Base-by-base conservation (phyloP, 306 rosid genomes). In the Canavalia gladiata region DNA sequence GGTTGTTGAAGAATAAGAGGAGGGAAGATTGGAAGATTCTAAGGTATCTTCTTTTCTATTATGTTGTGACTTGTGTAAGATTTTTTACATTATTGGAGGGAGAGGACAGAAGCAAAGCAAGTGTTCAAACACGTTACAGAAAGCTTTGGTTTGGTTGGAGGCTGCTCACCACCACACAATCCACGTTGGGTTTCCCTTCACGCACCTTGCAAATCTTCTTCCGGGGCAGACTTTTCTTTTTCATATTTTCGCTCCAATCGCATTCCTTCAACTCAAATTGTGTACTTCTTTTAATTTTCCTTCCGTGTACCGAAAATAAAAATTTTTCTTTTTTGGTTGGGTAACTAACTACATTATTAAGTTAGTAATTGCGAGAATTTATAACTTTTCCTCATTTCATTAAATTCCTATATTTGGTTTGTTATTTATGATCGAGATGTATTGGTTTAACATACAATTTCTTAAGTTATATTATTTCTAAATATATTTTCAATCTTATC, bases 1-100 rank as follows among this genome's bases (percentile, higher is more conserved):
- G 47, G 29, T 41, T 57, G 30, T 31, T 8, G 34, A 57, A 68
- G 30, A 71, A 75, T 12, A 12, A 59, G 33, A 45, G 33, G 1
- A 57, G 54, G 31, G 13, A 59, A 11, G 76, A 51, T 13, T 45
- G 81, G 95, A 90, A 92, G 97, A 92, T 92, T 85, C 97, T 70
- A 28, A 34, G 84, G 95, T 68, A 90, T 89, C 92, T 90, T 79
- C 91, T 46, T 2, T 37, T 63, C 49, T 54, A 4, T 9, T 2
- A 0, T 62, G 2, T 10, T 9, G 12, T 1, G 2, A 18, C 0
- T 56, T 59, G 4, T 8, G 18, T 33, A 28, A 2, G 68, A 62
- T 33, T 62, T 33, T 62, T 65, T 37, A 43, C 7, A n/a, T 75
- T 31, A 4, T 12, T 81, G 91, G 74, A 34, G 13, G 11, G 46